Evolutionary conservation across 2,329 filamentous ascomycete genomes (phyloP).

Genomic region (Claviceps pazoutovae): DNA sequence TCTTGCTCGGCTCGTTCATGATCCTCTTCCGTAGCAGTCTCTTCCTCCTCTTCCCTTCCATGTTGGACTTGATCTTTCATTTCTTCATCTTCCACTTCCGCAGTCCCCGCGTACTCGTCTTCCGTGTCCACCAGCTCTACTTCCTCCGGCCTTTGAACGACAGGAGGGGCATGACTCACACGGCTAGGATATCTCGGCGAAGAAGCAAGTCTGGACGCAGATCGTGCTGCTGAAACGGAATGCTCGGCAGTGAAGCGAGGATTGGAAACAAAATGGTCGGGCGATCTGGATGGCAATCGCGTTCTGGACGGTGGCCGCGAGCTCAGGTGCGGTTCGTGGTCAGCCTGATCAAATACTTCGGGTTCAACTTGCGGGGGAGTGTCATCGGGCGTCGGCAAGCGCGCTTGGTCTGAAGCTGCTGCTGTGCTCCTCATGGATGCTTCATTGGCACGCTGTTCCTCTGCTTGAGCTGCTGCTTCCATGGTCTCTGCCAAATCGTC

Average conservation of each 20-base stretch:
- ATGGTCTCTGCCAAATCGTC: slow-evolving; percentile 1
- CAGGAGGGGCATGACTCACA: neutral
- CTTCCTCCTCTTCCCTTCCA: neutral
- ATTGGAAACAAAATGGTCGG: neutral
- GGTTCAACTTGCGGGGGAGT: slow-evolving; percentile 27
- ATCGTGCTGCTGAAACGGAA: neutral
- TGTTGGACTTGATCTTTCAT: neutral
- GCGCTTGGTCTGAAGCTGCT: slow-evolving; percentile 26
- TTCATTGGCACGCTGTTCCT: neutral
- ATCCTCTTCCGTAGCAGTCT: neutral
- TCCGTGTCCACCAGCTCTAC: neutral
- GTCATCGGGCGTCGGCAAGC: slow-evolving; percentile 40
- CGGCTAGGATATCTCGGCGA: slow-evolving; percentile 3
- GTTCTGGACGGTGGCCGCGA: slow-evolving; percentile 1
- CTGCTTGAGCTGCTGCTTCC: slow-evolving; percentile 5
- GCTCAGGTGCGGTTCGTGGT: slow-evolving; percentile 9
- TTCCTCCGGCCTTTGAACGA: neutral
- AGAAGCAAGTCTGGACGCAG: neutral
- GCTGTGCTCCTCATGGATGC: slow-evolving; percentile 18
- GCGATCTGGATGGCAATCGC: neutral
- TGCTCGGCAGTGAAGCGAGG: neutral
- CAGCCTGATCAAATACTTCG: slow-evolving; percentile 8
- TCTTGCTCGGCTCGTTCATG: neutral
- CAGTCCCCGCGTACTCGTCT: neutral
- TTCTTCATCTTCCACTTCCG: slow-evolving; percentile 6